phyloP scores from a whole-genome alignment of 1,284 basidiomycete genomes.

The Ceratobasidium sp. region DNA sequence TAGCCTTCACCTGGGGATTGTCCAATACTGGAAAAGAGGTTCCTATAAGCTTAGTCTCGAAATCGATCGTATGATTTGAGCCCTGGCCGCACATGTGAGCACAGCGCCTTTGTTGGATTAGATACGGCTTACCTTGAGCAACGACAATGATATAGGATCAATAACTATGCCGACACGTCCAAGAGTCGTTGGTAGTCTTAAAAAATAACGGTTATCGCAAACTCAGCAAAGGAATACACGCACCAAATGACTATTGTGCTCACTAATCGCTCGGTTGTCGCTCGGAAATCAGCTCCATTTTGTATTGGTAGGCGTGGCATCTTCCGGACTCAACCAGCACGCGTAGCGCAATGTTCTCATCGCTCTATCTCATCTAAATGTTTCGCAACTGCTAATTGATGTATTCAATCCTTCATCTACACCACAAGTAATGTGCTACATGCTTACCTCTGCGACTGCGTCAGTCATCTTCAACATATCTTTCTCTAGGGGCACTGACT shows the following conservation, averaged over 20 bases:
- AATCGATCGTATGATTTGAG: slow-evolving; percentile 79
- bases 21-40: slow-evolving; percentile 83
- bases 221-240: slow-evolving; percentile 3
- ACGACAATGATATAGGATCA: slow-evolving; percentile 82
- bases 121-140: slow-evolving; percentile 67
- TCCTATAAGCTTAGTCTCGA: slow-evolving; percentile 91
- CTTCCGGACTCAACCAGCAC: slow-evolving; percentile 90
- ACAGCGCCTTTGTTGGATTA: slow-evolving; percentile 11
- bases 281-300: slow-evolving; percentile 78
- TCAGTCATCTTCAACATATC: slow-evolving; percentile 48
- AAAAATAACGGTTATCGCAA: slow-evolving; percentile 45
- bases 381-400: slow-evolving; percentile 72
- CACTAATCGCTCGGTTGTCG: slow-evolving; percentile 84
- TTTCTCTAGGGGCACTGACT: slow-evolving; percentile 37
- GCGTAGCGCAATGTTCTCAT: slow-evolving; percentile 75
- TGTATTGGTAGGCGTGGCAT: slow-evolving; percentile 95
- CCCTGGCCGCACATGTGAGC: slow-evolving; percentile 59
- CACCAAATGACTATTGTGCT: slow-evolving; percentile 53
- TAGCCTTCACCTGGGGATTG: slow-evolving; percentile 85
- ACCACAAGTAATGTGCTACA: background rate
- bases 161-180: slow-evolving; percentile 67
- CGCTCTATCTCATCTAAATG: slow-evolving; percentile 71
- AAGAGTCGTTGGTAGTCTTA: slow-evolving; percentile 48
- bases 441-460: slow-evolving; percentile 50
- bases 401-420: background rate